phyloP scores from a whole-genome alignment of 2,329 filamentous ascomycete species.

The Aciculosporium take region DNA sequence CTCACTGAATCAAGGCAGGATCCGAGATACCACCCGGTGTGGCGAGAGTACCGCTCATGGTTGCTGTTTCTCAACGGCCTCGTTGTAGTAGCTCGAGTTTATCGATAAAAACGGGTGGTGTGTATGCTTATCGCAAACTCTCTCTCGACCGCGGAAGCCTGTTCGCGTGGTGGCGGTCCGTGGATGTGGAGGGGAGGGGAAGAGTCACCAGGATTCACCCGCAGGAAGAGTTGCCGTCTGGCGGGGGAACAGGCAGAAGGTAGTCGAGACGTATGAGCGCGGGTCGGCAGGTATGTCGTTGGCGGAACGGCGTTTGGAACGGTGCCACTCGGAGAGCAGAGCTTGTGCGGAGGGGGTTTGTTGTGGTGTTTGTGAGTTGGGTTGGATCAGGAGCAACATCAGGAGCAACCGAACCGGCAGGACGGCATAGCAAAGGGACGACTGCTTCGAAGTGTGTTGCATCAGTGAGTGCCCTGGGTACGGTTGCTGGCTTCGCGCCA shows the following conservation, averaged over 20 bases:
- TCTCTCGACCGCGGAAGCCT: background rate
- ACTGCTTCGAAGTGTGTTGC: no score
- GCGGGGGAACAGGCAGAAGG: background rate
- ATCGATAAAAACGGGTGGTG: background rate
- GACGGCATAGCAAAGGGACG: no score
- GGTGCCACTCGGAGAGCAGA: slow-evolving; percentile 2
- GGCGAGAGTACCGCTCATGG: slow-evolving; percentile 24
- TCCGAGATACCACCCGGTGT: slow-evolving; percentile 48
- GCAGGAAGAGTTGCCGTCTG: background rate
- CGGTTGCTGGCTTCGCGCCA: slow-evolving; percentile 8
- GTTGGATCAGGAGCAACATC: no score
- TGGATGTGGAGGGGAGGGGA: slow-evolving; percentile 1
- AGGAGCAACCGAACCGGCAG: no score
- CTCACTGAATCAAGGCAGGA: slow-evolving; percentile 51
- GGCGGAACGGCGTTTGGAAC: background rate
- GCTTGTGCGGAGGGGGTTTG: background rate
- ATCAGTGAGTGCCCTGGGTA: no score
- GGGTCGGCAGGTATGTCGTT: background rate
- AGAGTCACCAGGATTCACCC: slow-evolving; percentile 2
- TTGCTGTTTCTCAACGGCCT: slow-evolving; percentile 9
- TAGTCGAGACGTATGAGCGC: background rate
- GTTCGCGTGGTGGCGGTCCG: slow-evolving; percentile 1
- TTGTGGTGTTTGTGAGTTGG: slow-evolving; percentile 10
- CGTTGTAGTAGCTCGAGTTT: background rate
- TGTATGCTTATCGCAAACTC: background rate